phyloP scores from a whole-genome alignment of 2,329 filamentous ascomycete species.

The Fusarium palustre region DNA sequence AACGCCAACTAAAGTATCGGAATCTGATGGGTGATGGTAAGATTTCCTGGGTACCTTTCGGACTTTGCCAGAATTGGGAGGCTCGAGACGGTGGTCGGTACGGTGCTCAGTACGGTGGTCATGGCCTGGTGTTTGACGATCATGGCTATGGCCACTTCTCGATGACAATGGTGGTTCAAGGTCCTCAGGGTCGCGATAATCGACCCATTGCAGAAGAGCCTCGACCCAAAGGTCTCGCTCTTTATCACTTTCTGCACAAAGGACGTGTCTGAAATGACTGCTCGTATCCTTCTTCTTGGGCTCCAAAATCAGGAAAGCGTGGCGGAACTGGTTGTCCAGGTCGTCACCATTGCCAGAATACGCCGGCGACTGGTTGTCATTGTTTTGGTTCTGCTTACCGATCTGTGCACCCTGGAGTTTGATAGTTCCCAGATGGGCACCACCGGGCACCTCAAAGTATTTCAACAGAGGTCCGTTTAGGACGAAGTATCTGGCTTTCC shows the following conservation, averaged over 20 bases:
- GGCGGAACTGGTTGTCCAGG: slow-evolving; percentile 91
- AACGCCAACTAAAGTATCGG: slow-evolving; percentile 66
- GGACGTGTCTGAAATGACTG: slow-evolving; percentile 88
- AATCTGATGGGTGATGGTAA: slow-evolving; percentile 54
- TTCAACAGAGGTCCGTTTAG: slow-evolving; percentile 74
- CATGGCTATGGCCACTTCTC: slow-evolving; percentile 54
- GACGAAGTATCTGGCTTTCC: slow-evolving; percentile 84
- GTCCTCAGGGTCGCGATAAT: slow-evolving; percentile 73
- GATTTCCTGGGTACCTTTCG: slow-evolving; percentile 52
- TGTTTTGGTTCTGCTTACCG: slow-evolving; percentile 79
- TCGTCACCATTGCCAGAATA: slow-evolving; percentile 72
- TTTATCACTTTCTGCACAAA: slow-evolving; percentile 93
- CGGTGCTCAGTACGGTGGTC: slow-evolving; percentile 7
- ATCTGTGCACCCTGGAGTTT: slow-evolving; percentile 93
- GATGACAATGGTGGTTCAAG: slow-evolving; percentile 45
- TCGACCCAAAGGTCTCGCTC: slow-evolving; percentile 97
- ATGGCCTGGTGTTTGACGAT: slow-evolving; percentile 54
- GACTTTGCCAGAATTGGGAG: slow-evolving; percentile 35
- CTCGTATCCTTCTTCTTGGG: slow-evolving; percentile 95
- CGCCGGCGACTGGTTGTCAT: slow-evolving; percentile 69
- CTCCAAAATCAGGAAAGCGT: slow-evolving; percentile 94
- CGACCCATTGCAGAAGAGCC: slow-evolving; percentile 87
- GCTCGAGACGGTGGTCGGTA: slow-evolving; percentile 38
- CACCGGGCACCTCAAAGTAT: slow-evolving; percentile 93
- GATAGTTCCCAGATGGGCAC: slow-evolving; percentile 91